phyloP scores from a whole-genome alignment of 2,329 filamentous ascomycete species.

The Helminthosporium solani region DNA sequence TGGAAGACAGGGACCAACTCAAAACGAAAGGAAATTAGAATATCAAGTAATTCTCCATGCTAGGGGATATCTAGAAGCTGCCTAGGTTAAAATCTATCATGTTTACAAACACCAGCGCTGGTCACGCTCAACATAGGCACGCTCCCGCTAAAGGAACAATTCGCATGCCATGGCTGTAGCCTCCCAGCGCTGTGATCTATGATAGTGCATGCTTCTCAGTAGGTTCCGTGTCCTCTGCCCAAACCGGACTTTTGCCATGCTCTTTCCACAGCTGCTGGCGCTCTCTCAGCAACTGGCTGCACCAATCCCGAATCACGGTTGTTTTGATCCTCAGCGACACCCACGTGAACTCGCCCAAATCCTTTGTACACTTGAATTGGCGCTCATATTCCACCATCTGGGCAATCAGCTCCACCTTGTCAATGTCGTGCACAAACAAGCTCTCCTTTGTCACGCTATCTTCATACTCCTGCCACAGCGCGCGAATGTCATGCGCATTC shows the following conservation, averaged over 20 bases:
- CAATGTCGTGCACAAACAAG: slow-evolving; percentile 90
- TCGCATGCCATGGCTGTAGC: no score
- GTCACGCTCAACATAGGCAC: no score
- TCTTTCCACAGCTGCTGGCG: slow-evolving; percentile 69
- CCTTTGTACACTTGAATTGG: slow-evolving; percentile 61
- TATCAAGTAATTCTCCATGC: no score
- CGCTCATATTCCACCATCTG: slow-evolving; percentile 98
- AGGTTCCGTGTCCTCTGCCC: slow-evolving; percentile 30
- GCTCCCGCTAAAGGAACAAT: no score
- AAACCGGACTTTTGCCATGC: slow-evolving; percentile 35
- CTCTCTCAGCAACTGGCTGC: slow-evolving; percentile 72
- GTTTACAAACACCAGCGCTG: no score
- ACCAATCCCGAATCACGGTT: slow-evolving; percentile 79
- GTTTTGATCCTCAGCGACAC: slow-evolving; percentile 73
- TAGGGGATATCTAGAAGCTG: no score
- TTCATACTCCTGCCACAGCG: slow-evolving; percentile 94
- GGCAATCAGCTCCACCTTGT: slow-evolving; percentile 91
- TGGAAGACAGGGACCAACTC: no score
- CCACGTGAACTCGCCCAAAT: slow-evolving; percentile 83
- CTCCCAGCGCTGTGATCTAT: no score
- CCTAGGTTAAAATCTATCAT: no score
- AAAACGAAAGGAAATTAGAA: no score
- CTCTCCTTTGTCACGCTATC: slow-evolving; percentile 80
- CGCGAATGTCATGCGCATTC: slow-evolving; percentile 69
- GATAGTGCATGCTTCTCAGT: neutral